A percentile compares a stretch with the other conserved stretches of the same genome.
These are phyloP conservation scores for Maudiozyma serrabonitensis DNA, from an alignment of 805 yeast genomes.

Conservation along the genomic window DNA sequence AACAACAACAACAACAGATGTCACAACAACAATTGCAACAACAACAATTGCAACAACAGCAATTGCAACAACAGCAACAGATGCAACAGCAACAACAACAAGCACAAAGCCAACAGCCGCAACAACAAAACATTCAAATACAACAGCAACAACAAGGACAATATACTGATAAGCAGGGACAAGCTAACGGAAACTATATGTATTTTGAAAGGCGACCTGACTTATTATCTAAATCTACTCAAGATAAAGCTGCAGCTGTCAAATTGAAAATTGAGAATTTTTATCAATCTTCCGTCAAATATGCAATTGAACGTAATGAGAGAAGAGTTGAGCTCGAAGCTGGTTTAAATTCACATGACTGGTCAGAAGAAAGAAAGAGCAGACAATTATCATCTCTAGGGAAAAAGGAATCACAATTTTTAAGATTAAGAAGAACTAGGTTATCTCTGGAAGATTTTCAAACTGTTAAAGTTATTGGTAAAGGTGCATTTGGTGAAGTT, in stretches of 20 bases:
- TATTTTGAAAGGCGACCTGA: constrained; percentile 80
- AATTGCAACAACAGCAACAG: constrained; percentile 9
- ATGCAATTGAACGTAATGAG: constrained; percentile 93
- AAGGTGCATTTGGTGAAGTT: constrained; percentile 98
- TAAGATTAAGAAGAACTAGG: constrained; percentile 77
- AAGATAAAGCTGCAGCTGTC: constrained; percentile 76
- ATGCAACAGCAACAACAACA: constrained; percentile 19
- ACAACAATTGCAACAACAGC: constrained; percentile 22
- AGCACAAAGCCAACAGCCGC: constrained; percentile 12
- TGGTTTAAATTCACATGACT: constrained; percentile 52
- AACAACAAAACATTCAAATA: constrained; percentile 1
- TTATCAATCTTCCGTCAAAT: constrained; percentile 75
- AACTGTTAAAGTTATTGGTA: constrained; percentile 85
- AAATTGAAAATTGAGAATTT: constrained; percentile 75
- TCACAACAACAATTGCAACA: constrained; percentile 21
- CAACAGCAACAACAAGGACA: constrained; percentile 4
- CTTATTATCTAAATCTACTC: constrained; percentile 57
- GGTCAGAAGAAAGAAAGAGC: constrained; percentile 77
- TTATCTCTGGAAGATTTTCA: constrained; percentile 73
- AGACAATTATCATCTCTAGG: constrained; percentile 78
- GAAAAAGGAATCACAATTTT: constrained; percentile 76
- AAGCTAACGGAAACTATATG: constrained; percentile 40
- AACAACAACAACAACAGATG: constrained; percentile 6
- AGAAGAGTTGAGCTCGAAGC: constrained; percentile 80
- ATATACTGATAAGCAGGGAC: background rate